phyloP scores from a whole-genome alignment of 1,284 basidiomycete species.

The Puccinia triticina region DNA sequence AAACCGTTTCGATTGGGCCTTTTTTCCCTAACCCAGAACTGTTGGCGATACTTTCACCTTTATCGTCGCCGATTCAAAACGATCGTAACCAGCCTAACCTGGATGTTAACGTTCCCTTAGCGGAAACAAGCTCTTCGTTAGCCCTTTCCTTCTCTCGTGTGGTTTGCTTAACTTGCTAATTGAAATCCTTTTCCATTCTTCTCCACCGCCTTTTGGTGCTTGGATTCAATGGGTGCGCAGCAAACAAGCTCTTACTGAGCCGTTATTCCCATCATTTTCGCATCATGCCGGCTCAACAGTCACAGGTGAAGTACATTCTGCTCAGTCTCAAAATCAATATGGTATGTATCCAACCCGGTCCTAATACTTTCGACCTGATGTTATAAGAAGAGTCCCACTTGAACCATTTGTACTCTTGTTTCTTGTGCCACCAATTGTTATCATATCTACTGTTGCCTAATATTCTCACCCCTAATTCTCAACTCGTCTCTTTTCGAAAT shows the following conservation, averaged over 20 bases:
- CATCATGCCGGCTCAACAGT: not conserved
- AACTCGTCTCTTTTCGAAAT: constrained; percentile 3
- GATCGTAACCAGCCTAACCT: not conserved
- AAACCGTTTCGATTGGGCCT: not conserved
- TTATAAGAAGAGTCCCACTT: not conserved
- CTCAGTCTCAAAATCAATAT: constrained; percentile 18
- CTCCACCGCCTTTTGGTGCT: constrained; percentile 10
- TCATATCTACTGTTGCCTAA: not conserved
- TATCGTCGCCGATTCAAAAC: constrained; percentile 14
- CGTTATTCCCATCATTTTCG: constrained; percentile 17
- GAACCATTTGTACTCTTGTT: not conserved
- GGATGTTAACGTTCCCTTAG: not conserved
- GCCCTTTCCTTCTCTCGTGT: not conserved
- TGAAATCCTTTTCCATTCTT: constrained; percentile 28
- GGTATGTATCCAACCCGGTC: constrained; percentile 20
- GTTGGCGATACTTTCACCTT: not conserved
- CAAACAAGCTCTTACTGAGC: not conserved
- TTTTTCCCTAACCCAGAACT: not conserved
- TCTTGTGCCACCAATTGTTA: constrained; percentile 2
- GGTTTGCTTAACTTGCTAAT: not conserved
- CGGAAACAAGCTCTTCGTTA: constrained; percentile 2
- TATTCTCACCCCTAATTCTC: constrained; percentile 2
- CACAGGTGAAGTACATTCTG: constrained; percentile 16
- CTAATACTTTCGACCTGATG: too few relatives aligned
- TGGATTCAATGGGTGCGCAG: not conserved